phyloP scores from a whole-genome alignment of 192 early-diverging fungal genomes.

The Rhizoclosmatium sp. region DNA sequence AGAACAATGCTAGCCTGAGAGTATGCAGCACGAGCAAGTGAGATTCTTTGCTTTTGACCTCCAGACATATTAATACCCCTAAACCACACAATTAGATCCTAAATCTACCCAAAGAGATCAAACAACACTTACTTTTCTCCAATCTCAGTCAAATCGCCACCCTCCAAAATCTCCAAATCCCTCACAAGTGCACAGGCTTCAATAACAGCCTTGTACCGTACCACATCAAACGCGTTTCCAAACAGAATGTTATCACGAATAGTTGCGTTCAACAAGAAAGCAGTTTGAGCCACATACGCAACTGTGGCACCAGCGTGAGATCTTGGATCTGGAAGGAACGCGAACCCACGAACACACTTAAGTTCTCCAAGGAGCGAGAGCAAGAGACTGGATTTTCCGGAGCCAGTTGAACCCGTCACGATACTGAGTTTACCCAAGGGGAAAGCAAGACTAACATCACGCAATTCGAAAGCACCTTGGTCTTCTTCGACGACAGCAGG shows the following conservation, averaged over 20 bases:
- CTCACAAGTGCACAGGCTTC: constrained; percentile 82
- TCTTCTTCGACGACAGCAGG: background rate
- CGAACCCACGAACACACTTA: constrained; percentile 45
- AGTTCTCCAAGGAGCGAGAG: constrained; percentile 67
- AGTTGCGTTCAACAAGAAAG: constrained; percentile 60
- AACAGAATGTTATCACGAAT: constrained; percentile 79
- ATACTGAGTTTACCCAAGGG: constrained; percentile 39
- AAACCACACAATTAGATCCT: constrained; percentile 20
- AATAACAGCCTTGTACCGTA: constrained; percentile 79
- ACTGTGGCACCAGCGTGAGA: constrained; percentile 45
- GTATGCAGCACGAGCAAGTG: constrained; percentile 67
- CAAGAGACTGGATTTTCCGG: constrained; percentile 48
- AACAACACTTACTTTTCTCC: constrained; percentile 49
- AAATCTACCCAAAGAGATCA: background rate
- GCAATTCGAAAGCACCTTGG: constrained; percentile 33
- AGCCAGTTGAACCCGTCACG: constrained; percentile 47
- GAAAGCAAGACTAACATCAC: constrained; percentile 42
- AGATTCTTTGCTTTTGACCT: constrained; percentile 48
- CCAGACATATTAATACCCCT: constrained; percentile 55
- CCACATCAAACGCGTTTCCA: constrained; percentile 71
- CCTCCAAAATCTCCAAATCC: constrained; percentile 81
- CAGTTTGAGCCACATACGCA: constrained; percentile 79
- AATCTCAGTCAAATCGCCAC: constrained; percentile 87
- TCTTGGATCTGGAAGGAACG: constrained; percentile 43
- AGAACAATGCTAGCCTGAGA: constrained; percentile 71